These are phyloP conservation scores for Nitzschia putrida DNA, from an alignment of 108 stramenopile species.

Conservation along the genomic window DNA sequence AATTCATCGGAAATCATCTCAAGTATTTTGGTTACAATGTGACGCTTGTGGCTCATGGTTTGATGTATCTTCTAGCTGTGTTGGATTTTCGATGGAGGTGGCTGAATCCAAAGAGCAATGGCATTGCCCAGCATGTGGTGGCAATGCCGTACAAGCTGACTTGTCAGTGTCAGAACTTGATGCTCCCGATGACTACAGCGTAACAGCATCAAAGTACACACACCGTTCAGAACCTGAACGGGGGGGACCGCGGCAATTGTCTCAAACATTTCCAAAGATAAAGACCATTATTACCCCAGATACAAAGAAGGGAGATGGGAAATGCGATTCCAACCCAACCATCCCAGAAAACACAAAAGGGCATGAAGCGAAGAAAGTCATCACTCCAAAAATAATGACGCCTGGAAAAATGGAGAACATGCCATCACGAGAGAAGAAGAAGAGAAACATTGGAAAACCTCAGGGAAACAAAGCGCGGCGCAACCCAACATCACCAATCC, in stretches of 20 bases:
- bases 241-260: neutral
- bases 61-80: slow-evolving; percentile 58
- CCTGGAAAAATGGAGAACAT: no score
- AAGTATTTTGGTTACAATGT: slow-evolving; percentile 82
- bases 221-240: neutral
- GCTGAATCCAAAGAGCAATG: slow-evolving; percentile 33
- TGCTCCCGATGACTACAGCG: neutral
- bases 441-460: neutral
- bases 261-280: neutral
- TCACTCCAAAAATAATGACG: no score
- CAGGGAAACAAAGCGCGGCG: neutral
- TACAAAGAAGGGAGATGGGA: no score
- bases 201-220: neutral
- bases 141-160: neutral
- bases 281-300: neutral
- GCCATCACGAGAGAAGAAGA: neutral
- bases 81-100: slow-evolving; percentile 55
- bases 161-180: no score
- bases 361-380: no score
- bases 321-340: no score
- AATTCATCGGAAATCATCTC: slow-evolving; percentile 37
- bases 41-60: slow-evolving; percentile 74
- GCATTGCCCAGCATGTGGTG: slow-evolving; percentile 19
- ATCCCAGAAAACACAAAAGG: no score
- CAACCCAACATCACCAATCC: neutral